Evolutionary conservation across 2,329 filamentous ascomycete genomes (phyloP).

Genomic region (Coniosporium tulheliwenetii): DNA sequence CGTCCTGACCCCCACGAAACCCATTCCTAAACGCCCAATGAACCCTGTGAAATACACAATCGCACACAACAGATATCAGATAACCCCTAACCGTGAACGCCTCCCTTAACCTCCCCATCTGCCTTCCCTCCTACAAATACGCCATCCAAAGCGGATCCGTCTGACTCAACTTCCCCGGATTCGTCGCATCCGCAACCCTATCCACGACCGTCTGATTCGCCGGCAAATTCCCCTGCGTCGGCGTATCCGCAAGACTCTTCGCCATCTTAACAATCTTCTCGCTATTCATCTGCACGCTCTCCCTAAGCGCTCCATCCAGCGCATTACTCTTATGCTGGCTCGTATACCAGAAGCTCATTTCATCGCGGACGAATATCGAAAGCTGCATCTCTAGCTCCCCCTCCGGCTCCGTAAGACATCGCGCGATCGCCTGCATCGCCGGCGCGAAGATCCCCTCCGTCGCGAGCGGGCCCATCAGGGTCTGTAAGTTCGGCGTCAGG

Average conservation of each 20-base stretch:
- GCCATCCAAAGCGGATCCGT: slow-evolving; percentile 96
- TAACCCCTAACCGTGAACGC: no score
- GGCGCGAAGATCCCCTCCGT: slow-evolving; percentile 95
- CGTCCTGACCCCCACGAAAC: no score
- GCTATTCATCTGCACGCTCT: slow-evolving; percentile 71
- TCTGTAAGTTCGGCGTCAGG: slow-evolving; percentile 89
- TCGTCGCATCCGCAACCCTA: slow-evolving; percentile 79
- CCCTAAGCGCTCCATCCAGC: slow-evolving; percentile 54
- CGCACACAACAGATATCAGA: no score
- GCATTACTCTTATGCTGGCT: slow-evolving; percentile 52
- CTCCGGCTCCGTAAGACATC: slow-evolving; percentile 73
- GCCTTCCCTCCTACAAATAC: slow-evolving; percentile 51
- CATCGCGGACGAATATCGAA: slow-evolving; percentile 87
- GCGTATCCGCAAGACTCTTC: slow-evolving; percentile 58
- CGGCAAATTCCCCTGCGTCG: slow-evolving; percentile 65
- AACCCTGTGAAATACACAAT: no score
- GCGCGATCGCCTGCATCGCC: slow-evolving; percentile 88
- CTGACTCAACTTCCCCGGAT: slow-evolving; percentile 74
- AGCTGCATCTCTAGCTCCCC: slow-evolving; percentile 86
- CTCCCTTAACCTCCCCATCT: no score
- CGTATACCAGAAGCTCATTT: slow-evolving; percentile 96
- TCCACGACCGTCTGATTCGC: slow-evolving; percentile 97
- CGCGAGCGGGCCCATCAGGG: slow-evolving; percentile 85
- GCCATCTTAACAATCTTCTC: slow-evolving; percentile 87
- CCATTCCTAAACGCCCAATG: no score